Percentiles rank a stretch among this genome's conserved stretches.
phyloP scores from a whole-genome alignment of 805 yeast genomes.

The Saturnispora sekii region DNA sequence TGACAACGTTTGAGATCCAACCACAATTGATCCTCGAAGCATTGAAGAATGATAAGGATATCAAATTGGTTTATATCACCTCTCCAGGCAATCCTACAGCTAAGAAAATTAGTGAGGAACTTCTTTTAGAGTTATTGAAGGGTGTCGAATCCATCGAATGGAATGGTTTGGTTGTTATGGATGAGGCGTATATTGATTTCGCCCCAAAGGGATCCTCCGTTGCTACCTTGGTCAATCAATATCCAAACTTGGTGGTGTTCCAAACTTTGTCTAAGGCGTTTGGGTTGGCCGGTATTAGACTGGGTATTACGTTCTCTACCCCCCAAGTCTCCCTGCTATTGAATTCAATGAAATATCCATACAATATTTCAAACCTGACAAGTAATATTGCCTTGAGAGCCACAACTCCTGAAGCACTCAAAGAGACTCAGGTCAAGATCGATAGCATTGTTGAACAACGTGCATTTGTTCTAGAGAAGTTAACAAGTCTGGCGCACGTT shows the following conservation, averaged over 20 bases:
- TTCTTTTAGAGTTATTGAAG: conserved; percentile 39
- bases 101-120: conserved; percentile 39
- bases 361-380: conserved; percentile 79
- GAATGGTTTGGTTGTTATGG: conserved; percentile 77
- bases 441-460: conserved; percentile 47
- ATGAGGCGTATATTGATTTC: conserved; percentile 94
- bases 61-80: conserved; percentile 75
- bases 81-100: conserved; percentile 98
- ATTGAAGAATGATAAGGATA: conserved; percentile 44
- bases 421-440: conserved; percentile 48
- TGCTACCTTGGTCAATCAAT: conserved; percentile 68
- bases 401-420: conserved; percentile 46
- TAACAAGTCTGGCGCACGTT: conserved; percentile 50
- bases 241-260: conserved; percentile 75
- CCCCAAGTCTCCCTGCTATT: conserved; percentile 53
- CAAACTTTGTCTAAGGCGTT: conserved; percentile 93
- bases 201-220: conserved; percentile 56
- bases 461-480: conserved; percentile 37
- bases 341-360: conserved; percentile 93
- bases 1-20: conserved; percentile 56
- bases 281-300: conserved; percentile 90
- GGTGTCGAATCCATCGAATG: conserved; percentile 33
- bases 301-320: conserved; percentile 71
- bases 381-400: conserved; percentile 71
- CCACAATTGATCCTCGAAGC: conserved; percentile 43